Base-by-base conservation (phyloP, 1,139 yeast species). In the Candida glucosophila region DNA sequence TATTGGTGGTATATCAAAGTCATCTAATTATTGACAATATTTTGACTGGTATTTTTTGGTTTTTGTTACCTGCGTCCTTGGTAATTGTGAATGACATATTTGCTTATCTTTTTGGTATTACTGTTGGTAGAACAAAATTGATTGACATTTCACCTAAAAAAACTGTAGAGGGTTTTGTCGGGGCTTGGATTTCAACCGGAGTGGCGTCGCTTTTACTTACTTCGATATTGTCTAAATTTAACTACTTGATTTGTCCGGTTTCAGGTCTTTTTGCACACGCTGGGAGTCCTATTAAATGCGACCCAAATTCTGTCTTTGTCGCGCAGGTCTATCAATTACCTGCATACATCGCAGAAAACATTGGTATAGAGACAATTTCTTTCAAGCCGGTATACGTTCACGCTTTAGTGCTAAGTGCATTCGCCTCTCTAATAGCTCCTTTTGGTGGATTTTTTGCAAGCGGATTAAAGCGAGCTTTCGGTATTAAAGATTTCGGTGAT, bases 371-470 rank as follows among this genome's bases (percentile, higher is more conserved):
- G n/a, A 59, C 66, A 22, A 53, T 85, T 15, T 63, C 76, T 13
- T 49, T 86, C 27, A 85, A 82, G 44, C 97, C 98, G 24, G 75
- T 90, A 29, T 86, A 90, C 50, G 69, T 88, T 59, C 99, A 90
- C 49, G 77, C 93, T 3, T 68, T 85, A 32, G 69, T 78, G 24
- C 62, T 90, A 39, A 93, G 96, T 8, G 80, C 95, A 3, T 90
- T 92, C 66, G 98, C 99, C 6, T 88, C 97, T 1, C 67, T 92
- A 38, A 80, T 90, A 52, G 99, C 99, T 2, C 99, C 99, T 31
- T 90, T 90, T 50, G 99, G 99, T 28, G 99, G 99, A 1, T 90
- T 90, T 53, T 90, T 90, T 44, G 98, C 98, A 3, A 80, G 94
- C 26, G 99, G 98, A 9, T 67, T 92, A 43, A 90, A 90, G 61